Evolutionary conservation across 768 basidiomycete genomes (phyloP).

Genomic region (Agaricus blazei): DNA sequence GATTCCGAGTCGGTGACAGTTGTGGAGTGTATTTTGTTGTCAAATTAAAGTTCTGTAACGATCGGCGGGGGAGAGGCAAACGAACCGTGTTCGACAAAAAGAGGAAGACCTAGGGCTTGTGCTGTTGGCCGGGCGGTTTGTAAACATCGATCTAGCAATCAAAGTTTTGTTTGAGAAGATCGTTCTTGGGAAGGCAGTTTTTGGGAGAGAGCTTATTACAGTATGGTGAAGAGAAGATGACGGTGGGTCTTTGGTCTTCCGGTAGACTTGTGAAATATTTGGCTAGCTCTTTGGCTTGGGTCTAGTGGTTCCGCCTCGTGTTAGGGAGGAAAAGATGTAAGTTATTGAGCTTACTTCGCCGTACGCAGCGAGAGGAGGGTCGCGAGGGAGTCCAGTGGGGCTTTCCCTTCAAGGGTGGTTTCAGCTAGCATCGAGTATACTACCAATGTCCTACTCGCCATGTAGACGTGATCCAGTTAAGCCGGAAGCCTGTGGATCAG

Average conservation of each 20-base stretch:
- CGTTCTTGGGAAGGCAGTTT: neutral
- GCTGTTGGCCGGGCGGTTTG: slow-evolving; percentile 72
- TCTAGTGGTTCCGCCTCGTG: slow-evolving; percentile 25
- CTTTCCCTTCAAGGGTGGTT: slow-evolving; percentile 41
- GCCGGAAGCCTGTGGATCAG: slow-evolving; percentile 55
- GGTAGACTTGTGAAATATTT: slow-evolving; percentile 61
- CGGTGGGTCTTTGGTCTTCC: slow-evolving; percentile 62
- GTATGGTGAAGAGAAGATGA: slow-evolving; percentile 81
- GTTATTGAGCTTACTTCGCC: slow-evolving; percentile 45
- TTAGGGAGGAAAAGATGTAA: too few relatives aligned
- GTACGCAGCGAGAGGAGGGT: slow-evolving; percentile 68
- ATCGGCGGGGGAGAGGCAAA: neutral
- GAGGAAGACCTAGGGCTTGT: slow-evolving; percentile 54
- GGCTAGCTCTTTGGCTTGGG: slow-evolving; percentile 72
- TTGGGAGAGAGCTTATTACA: slow-evolving; percentile 38
- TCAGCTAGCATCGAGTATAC: slow-evolving; percentile 3
- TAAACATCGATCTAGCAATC: slow-evolving; percentile 69
- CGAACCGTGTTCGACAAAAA: slow-evolving; percentile 77
- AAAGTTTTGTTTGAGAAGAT: too few relatives aligned
- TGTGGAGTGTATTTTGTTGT: neutral
- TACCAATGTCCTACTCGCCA: slow-evolving; percentile 42
- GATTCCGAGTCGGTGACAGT: too few relatives aligned
- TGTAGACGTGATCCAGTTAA: slow-evolving; percentile 63
- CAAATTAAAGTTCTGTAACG: neutral
- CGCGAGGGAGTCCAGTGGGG: slow-evolving; percentile 62